These are phyloP conservation scores for Chlamydomonas sp. DNA, from an alignment of 139 green algal species.

Conservation along the genomic window DNA sequence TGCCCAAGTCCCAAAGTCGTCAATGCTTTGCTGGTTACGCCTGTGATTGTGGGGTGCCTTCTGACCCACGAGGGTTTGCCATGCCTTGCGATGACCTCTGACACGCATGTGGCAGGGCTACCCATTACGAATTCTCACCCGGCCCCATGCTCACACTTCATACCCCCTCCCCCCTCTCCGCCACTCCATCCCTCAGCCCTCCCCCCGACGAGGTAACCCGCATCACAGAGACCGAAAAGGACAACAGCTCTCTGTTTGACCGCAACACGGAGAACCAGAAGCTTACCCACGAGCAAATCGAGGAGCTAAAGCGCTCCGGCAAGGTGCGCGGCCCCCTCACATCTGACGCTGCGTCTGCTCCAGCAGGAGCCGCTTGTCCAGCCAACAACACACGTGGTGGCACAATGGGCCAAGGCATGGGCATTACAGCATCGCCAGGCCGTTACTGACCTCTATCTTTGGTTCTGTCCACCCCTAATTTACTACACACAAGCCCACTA, in stretches of 20 bases:
- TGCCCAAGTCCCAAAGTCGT: not conserved
- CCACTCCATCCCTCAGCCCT: not conserved
- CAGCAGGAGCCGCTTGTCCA: not conserved
- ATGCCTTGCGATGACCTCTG: no score
- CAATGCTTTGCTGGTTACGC: no score
- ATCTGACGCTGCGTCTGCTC: not conserved
- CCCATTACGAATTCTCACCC: no score
- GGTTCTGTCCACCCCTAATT: no score
- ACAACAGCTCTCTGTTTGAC: slow-evolving; percentile 68
- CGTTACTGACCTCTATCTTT: not conserved
- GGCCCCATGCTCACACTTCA: no score
- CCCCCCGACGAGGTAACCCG: slow-evolving; percentile 19
- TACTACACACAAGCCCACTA: no score
- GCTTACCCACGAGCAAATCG: slow-evolving; percentile 67
- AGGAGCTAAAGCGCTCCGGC: slow-evolving; percentile 53
- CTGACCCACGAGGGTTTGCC: no score
- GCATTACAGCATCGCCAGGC: not conserved
- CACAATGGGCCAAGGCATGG: not conserved
- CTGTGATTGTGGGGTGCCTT: no score
- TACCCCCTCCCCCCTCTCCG: no score
- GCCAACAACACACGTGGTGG: slow-evolving; percentile 14
- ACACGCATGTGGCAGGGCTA: no score
- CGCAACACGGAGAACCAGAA: slow-evolving; percentile 63
- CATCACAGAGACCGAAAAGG: slow-evolving; percentile 34
- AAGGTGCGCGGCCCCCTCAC: slow-evolving; percentile 47